phyloP scores from a whole-genome alignment of 2,329 filamentous ascomycete genomes.

The Hypoxylon sp. region DNA sequence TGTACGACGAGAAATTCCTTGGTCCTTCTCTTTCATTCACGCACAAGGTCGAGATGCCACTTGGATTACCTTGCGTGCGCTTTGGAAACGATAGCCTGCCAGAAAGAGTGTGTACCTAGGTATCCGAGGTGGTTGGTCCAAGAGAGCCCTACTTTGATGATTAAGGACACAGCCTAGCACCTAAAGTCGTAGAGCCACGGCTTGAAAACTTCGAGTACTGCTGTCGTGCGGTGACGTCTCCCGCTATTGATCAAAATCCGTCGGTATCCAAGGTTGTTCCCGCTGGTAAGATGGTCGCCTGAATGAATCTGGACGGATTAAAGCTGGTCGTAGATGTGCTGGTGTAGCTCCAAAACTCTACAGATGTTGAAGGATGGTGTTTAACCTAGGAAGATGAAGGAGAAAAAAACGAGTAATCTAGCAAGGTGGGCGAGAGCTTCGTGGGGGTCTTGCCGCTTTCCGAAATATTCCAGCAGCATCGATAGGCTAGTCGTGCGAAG shows the following conservation, averaged over 20 bases:
- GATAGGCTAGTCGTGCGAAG: constrained; percentile 29
- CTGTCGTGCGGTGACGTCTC: constrained; percentile 17
- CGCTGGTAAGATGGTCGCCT: constrained; percentile 17
- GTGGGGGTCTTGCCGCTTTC: constrained; percentile 35
- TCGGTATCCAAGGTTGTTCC: constrained; percentile 17
- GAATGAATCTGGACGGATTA: constrained; percentile 19
- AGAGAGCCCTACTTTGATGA: constrained; percentile 6
- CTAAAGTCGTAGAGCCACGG: constrained; percentile 8
- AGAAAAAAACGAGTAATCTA: constrained; percentile 24
- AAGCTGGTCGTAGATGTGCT: constrained; percentile 16
- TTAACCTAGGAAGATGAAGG: constrained; percentile 21
- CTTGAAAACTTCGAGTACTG: constrained; percentile 6
- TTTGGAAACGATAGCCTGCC: constrained; percentile 3
- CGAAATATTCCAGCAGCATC: constrained; percentile 26
- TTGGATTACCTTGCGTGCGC: constrained; percentile 4
- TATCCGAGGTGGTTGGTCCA: constrained; percentile 12
- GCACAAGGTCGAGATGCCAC: constrained; percentile 4
- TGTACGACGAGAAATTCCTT: constrained; percentile 9
- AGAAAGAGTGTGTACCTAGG: constrained; percentile 1
- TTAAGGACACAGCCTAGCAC: constrained; percentile 6
- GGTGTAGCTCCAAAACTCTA: constrained; percentile 19
- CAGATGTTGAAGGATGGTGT: constrained; percentile 10
- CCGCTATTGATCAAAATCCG: constrained; percentile 16
- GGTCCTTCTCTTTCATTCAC: constrained; percentile 10
- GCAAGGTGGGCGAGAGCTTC: constrained; percentile 31